phyloP scores from a whole-genome alignment of 2,329 filamentous ascomycete genomes.

The Karstenula rhodostoma region DNA sequence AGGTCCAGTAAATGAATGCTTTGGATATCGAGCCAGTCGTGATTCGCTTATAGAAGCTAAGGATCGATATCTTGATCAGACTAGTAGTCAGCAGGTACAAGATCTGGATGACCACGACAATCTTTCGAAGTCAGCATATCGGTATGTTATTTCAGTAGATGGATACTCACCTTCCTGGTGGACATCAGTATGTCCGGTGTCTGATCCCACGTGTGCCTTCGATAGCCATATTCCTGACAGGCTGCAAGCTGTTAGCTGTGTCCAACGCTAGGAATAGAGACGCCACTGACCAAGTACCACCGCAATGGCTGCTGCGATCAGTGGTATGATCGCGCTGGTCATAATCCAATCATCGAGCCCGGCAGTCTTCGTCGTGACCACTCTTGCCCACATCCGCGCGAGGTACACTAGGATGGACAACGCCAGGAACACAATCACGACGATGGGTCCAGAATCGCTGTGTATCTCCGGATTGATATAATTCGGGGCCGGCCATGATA shows the following conservation, averaged over 20 bases:
- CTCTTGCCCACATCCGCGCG: conserved; percentile 58
- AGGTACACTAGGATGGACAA: conserved; percentile 52
- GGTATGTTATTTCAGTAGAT: neutral
- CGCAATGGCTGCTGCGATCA: conserved; percentile 42
- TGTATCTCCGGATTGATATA: conserved; percentile 56
- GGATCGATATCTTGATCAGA: conserved; percentile 45
- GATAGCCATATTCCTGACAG: conserved; percentile 39
- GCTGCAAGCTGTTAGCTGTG: conserved; percentile 30
- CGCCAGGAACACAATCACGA: conserved; percentile 51
- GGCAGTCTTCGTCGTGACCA: conserved; percentile 55
- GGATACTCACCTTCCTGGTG: conserved; percentile 32
- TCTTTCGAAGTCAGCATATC: conserved; percentile 22
- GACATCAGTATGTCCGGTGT: conserved; percentile 30
- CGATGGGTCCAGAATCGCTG: conserved; percentile 53
- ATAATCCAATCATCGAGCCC: conserved; percentile 60
- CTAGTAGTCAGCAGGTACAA: conserved; percentile 40
- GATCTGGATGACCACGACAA: conserved; percentile 41
- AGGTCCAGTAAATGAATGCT: conserved; percentile 49
- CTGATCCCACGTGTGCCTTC: conserved; percentile 46
- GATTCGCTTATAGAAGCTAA: conserved; percentile 55
- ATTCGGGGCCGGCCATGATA: conserved; percentile 58
- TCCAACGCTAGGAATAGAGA: too few relatives aligned
- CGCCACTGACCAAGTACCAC: conserved; percentile 34
- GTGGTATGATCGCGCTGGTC: conserved; percentile 51
- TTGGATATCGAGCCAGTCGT: conserved; percentile 44